Percentiles rank a stretch among this genome's conserved stretches.
These are phyloP conservation scores for Boechera divaricarpa DNA, from an alignment of 345 rosid genomes.

Conservation along the genomic window DNA sequence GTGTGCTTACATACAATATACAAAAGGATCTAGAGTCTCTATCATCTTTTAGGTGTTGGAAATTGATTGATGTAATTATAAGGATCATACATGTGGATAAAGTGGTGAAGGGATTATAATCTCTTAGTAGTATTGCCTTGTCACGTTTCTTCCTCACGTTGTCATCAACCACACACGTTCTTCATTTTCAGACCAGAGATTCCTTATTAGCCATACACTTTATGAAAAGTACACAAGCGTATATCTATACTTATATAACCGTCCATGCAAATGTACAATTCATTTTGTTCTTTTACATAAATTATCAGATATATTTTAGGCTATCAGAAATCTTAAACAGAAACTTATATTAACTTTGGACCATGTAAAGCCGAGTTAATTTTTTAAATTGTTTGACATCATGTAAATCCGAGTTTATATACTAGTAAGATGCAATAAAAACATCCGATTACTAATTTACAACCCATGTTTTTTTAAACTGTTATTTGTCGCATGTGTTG, in stretches of 20 bases:
- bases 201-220: constrained; percentile 37
- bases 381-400: background rate
- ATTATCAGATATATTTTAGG: background rate
- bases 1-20: background rate
- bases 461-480: background rate
- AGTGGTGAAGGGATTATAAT: constrained; percentile 29
- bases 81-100: constrained; percentile 43
- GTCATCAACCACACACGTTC: constrained; percentile 48
- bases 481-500: too few species aligned
- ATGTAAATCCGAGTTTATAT: background rate
- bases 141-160: constrained; percentile 45
- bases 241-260: constrained; percentile 19
- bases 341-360: background rate
- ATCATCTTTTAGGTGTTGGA: constrained; percentile 29
- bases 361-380: background rate
- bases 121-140: constrained; percentile 37
- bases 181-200: constrained; percentile 34
- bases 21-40: constrained; percentile 24
- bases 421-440: background rate
- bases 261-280: constrained; percentile 9
- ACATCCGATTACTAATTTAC: background rate
- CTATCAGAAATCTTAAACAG: background rate
- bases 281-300: background rate
- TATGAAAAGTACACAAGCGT: constrained; percentile 33
- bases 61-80: constrained; percentile 25